These are phyloP conservation scores for Globisporangium okanoganense DNA, from an alignment of 352 stramenopile species.

Conservation along the genomic window DNA sequence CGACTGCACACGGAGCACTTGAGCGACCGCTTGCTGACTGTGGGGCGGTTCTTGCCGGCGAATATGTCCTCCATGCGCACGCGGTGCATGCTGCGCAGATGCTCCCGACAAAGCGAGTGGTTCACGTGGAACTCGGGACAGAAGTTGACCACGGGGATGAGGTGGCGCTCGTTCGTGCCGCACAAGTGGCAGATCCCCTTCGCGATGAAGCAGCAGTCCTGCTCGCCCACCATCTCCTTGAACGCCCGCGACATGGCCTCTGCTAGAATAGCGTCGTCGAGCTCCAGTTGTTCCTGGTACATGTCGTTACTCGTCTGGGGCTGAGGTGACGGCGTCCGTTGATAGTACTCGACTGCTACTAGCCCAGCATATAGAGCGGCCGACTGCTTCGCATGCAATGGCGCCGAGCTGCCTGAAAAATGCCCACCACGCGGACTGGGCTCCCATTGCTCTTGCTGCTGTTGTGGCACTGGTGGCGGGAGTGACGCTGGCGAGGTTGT, in stretches of 20 bases:
- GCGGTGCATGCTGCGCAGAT: constrained; percentile 65
- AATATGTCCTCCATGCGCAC: constrained; percentile 76
- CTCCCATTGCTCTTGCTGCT: constrained; percentile 10
- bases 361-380: neutral
- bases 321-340: neutral
- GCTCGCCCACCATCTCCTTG: constrained; percentile 48
- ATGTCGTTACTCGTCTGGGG: neutral
- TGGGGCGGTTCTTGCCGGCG: constrained; percentile 61
- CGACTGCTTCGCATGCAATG: neutral
- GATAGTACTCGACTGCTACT: neutral
- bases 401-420: neutral
- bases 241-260: constrained; percentile 47
- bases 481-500: neutral
- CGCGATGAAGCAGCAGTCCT: constrained; percentile 71
- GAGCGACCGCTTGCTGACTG: constrained; percentile 56
- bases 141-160: constrained; percentile 73
- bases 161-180: constrained; percentile 36
- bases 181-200: constrained; percentile 71
- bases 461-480: neutral
- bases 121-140: constrained; percentile 57
- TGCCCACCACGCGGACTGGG: neutral
- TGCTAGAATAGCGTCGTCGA: constrained; percentile 39
- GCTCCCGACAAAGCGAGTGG: constrained; percentile 72
- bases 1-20: constrained; percentile 58
- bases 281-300: constrained; percentile 21